Evolutionary conservation across 75 land plant species (phyloP), one percentile per base, ranked within the genome.

Genomic region (Ceratopteris richardii): DNA sequence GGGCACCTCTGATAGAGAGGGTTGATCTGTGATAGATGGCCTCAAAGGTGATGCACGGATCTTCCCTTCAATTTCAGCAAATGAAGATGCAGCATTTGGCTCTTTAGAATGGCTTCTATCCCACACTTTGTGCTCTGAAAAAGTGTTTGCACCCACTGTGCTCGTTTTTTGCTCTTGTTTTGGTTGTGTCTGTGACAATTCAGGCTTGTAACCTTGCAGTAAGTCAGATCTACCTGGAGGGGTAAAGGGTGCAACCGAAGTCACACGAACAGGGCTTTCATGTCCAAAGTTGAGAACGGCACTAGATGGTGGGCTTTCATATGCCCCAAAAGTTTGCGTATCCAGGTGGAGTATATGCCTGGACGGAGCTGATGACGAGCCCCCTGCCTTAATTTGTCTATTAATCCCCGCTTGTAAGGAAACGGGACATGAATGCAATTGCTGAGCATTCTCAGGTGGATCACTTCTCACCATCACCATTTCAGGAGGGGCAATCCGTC

Each of bases 261-360:
- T 72, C 22, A 76, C 72, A 24, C 72, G 72, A 6, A 81, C 76
- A 18, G 80, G 76, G 26, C 56, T 51, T 43, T 77, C 83, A 4
- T 70, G 43, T 4, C 76, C 71, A 68, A 80, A 76, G 21, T 60
- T 68, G 4, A 80, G 77, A 1, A 72, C 72, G 3, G 68, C 68
- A 14, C 68, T 46, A 46, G 50, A 46, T 5, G 50, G 50, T 4
- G 50, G 22, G 17, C 22, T 21, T 14, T 21, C 50, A 21, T 2
- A n/a, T 46, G 50, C 3, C 4, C 12, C 22, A 3, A 33, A 4
- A 33, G 37, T 4, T 9, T 33, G 37, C 37, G 9, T 4, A 33
- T 33, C 37, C 37, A 33, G 37, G 9, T 3, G 37, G 9, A 33
- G 37, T 9, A 33, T 33, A 33, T 33, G 37, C 37, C 37, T 3